phyloP scores from a whole-genome alignment of 768 basidiomycete genomes.

The Leccinum broughii region DNA sequence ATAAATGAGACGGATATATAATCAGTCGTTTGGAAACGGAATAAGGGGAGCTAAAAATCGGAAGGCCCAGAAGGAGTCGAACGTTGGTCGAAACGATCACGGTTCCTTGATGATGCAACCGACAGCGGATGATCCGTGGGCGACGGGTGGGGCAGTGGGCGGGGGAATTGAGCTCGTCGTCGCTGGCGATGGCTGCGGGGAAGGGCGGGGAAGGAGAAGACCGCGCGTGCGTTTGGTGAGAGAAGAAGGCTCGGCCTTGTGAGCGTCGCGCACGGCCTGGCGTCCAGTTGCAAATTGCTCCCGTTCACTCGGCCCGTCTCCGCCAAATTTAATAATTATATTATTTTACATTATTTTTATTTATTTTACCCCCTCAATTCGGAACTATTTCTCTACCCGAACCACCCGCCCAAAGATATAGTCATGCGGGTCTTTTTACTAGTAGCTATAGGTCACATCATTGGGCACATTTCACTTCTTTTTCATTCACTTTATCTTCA shows the following conservation, averaged over 20 bases:
- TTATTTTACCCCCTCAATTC: slow-evolving; percentile 2
- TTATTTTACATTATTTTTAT: not conserved
- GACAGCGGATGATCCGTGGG: slow-evolving; percentile 24
- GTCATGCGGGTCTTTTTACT: slow-evolving; percentile 9
- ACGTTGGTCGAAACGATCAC: slow-evolving; percentile 27
- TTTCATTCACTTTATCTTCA: slow-evolving; percentile 9
- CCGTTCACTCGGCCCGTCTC: slow-evolving; percentile 27
- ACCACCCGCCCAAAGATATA: not conserved
- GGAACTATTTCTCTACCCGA: slow-evolving; percentile 11
- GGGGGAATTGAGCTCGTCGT: slow-evolving; percentile 7
- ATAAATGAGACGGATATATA: slow-evolving; percentile 20
- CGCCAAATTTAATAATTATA: not conserved
- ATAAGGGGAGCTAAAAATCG: slow-evolving; percentile 18
- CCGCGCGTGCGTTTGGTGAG: slow-evolving; percentile 21
- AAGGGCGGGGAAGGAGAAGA: not conserved
- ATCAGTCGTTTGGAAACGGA: slow-evolving; percentile 17
- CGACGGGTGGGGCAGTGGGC: not conserved
- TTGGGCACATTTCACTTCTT: slow-evolving; percentile 8
- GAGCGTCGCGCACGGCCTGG: slow-evolving; percentile 16
- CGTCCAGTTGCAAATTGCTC: slow-evolving; percentile 23
- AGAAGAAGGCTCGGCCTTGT: slow-evolving; percentile 23
- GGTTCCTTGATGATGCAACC: slow-evolving; percentile 29
- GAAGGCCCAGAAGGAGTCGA: slow-evolving; percentile 14
- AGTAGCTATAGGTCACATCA: not conserved
- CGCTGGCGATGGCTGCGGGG: slow-evolving; percentile 8